Evolutionary conservation across 2,329 filamentous ascomycete species (phyloP).

Genomic region (Fusarium hainanense): DNA sequence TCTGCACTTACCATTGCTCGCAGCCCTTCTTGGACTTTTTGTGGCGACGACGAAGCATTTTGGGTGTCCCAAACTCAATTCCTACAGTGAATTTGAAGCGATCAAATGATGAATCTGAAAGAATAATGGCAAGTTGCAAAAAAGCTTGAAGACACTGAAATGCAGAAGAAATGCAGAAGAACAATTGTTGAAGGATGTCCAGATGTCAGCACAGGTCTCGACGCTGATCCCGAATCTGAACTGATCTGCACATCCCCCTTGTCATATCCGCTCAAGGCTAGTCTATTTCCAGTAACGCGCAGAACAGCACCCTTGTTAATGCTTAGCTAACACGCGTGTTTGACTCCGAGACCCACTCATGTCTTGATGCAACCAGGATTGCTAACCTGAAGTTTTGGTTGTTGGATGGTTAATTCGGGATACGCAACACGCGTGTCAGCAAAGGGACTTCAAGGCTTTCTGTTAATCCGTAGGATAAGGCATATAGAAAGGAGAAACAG

Average conservation of each 20-base stretch:
- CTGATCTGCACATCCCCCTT: not conserved
- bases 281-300: rapidly evolving
- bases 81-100: too few relatives aligned
- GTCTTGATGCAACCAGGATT: not conserved
- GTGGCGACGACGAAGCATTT: conserved; percentile 22
- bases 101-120: too few relatives aligned
- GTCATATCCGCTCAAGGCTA: not conserved
- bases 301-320: rapidly evolving
- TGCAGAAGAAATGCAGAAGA: too few relatives aligned
- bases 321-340: conserved; percentile 39
- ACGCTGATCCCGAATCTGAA: not conserved
- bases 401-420: not conserved
- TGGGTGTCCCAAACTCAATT: too few relatives aligned
- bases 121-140: too few relatives aligned
- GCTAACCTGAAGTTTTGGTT: not conserved
- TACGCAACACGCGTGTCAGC: conserved; percentile 37
- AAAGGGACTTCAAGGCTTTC: rapidly evolving
- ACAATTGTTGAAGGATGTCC: not conserved
- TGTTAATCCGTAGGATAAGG: not conserved
- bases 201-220: not conserved
- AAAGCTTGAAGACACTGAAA: too few relatives aligned
- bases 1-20: conserved; percentile 21
- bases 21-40: conserved; percentile 38
- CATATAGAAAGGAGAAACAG: not conserved
- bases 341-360: not conserved